These are phyloP conservation scores for Pythium pectinolyticum DNA, from an alignment of 352 stramenopile species.

Conservation along the genomic window DNA sequence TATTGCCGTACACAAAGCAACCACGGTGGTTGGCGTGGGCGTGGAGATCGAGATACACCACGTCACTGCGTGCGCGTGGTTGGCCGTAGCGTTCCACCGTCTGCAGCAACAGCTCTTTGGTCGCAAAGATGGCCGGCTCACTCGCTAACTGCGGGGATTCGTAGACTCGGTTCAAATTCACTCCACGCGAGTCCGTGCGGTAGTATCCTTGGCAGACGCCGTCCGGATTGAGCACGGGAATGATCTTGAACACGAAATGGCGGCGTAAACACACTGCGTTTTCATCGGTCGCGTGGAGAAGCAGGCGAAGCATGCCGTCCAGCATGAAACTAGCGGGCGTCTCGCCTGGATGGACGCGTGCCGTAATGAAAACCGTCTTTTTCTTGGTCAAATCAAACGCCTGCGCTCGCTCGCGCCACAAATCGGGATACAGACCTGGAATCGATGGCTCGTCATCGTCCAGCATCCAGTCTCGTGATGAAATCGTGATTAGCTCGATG, in stretches of 20 bases:
- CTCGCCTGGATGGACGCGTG: conserved; percentile 82
- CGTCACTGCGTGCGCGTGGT: conserved; percentile 24
- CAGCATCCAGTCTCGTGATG: conserved; percentile 14
- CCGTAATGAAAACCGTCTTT: conserved; percentile 55
- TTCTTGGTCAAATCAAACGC: conserved; percentile 36
- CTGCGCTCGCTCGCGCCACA: background rate
- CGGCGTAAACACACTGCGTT: conserved; percentile 42
- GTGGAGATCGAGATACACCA: conserved; percentile 91
- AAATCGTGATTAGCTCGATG: conserved; percentile 72
- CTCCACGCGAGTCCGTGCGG: conserved; percentile 76
- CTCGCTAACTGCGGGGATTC: conserved; percentile 38
- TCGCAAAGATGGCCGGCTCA: conserved; percentile 71
- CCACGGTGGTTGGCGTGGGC: conserved; percentile 87
- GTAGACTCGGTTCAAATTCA: conserved; percentile 92
- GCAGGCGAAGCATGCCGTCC: conserved; percentile 55
- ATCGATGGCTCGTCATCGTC: background rate
- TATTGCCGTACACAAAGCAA: conserved; percentile 92
- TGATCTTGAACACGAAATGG: conserved; percentile 78
- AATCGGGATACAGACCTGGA: conserved; percentile 3
- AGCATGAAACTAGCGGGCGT: conserved; percentile 74
- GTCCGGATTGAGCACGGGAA: conserved; percentile 86
- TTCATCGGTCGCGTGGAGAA: conserved; percentile 53
- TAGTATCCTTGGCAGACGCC: conserved; percentile 88
- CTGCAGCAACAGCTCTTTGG: conserved; percentile 51
- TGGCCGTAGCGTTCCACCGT: conserved; percentile 34